Evolutionary conservation across 768 basidiomycete genomes (phyloP), one percentile per base, ranked within the genome.

Genomic region (Pleurotus pulmonarius): DNA sequence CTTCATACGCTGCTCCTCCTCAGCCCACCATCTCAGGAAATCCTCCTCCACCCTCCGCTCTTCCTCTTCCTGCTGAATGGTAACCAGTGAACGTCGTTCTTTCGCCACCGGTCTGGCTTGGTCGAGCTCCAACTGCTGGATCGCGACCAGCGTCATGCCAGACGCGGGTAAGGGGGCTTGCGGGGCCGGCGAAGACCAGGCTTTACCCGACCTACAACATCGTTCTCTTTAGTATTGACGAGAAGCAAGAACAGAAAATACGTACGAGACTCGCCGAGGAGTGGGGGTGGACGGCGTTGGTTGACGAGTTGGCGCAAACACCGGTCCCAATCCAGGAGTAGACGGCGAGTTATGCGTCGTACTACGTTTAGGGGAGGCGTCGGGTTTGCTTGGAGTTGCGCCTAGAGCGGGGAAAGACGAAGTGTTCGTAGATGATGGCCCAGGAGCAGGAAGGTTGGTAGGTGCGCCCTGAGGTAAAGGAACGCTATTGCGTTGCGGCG

Each of bases 21-120:
- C 85, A 1, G 83, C 75, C 92, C 94, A 97, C 94, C 94, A 97
- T 62, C 75, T 80, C 68, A 95, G 68, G 66, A 97, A 98, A 58
- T 90, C 90, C 3, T 75, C 83, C 69, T 95, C 92, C 48, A 76
- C 79, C 58, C 79, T 83, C 24, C 77, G 76, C 41, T 79, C 82
- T 34, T 72, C 74, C 66, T 94, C 92, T 66, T 97, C 93, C 57
- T 86, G 83, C 68, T 96, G 94, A 43, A 97, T 98, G 59, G 96
- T 86, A 13, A 76, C 73, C 56, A 96, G 71, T 24, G 88, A 88
- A 29, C 80, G 80, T 59, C 81, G 84, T 59, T 82, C 82, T 58
- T 79, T 81, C 4, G 65, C 65, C 5, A 71, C 66, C 2, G 65
- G 63, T 1, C 64, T 60, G 4, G 60, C 62, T 56, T 86, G 82